phyloP scores from a whole-genome alignment of 805 yeast genomes.

The Hanseniaspora meyeri region DNA sequence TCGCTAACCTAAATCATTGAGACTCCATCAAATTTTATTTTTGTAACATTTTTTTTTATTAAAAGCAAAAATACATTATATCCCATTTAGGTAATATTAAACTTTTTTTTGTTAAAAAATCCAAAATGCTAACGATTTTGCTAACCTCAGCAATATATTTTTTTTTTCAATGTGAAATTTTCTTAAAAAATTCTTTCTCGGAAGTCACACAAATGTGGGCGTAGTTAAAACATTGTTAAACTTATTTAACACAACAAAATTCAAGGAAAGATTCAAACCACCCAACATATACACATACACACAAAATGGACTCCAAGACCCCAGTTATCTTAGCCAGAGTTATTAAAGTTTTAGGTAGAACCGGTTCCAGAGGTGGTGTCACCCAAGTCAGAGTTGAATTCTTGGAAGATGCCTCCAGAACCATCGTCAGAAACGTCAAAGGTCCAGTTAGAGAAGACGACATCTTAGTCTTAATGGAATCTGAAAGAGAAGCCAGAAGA shows the following conservation, averaged over 20 bases:
- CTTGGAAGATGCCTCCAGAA: constrained; percentile 88
- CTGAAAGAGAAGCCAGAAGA: constrained; percentile 99
- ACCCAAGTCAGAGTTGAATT: constrained; percentile 97
- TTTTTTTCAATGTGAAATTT: not conserved
- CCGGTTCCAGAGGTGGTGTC: constrained; percentile 99
- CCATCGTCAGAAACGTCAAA: constrained; percentile 93
- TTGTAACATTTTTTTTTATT: not conserved
- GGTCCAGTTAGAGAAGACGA: constrained; percentile 98
- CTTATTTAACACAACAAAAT: not conserved
- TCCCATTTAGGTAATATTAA: not conserved
- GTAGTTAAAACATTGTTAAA: not conserved
- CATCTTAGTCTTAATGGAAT: constrained; percentile 97
- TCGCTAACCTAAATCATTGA: too few relatives aligned
- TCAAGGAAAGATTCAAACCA: not conserved
- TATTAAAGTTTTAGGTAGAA: constrained; percentile 98
- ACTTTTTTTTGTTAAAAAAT: not conserved
- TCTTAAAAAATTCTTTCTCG: not conserved
- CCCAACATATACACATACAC: constrained; percentile 10
- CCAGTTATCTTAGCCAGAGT: constrained; percentile 99
- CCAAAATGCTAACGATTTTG: too few relatives aligned
- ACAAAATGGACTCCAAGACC: constrained; percentile 42
- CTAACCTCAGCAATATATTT: too few relatives aligned
- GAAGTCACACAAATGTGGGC: too few relatives aligned
- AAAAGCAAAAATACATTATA: too few relatives aligned
- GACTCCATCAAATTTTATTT: too few relatives aligned